Evolutionary conservation across 768 basidiomycete species (phyloP), one percentile per base, ranked within the genome.

Genomic region (Russula olivacea): DNA sequence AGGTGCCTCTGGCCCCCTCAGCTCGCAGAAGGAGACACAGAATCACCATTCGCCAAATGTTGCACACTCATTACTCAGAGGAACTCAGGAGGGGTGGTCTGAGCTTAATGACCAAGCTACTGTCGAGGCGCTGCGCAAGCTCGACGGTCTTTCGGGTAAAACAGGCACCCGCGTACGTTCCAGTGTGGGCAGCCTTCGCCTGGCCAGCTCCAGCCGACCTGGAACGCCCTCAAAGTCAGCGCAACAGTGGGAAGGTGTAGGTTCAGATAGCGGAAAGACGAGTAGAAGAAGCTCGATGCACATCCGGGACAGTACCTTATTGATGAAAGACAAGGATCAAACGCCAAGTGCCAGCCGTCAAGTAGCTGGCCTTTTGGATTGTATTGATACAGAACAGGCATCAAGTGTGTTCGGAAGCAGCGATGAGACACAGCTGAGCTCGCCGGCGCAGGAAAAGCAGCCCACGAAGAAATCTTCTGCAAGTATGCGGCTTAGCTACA

Each of bases 51-150:
- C 85, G 41, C 77, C 87, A 6, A 88, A 81, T 70, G 89, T 93
- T 51, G 91, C 89, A 0, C 91, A 94, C 71, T 92, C 91, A 1
- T 76, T 93, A 58, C 80, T 93, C 28, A 84, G 90, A 67, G 92
- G 92, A 12, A 92, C 89, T 7, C 91, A 93, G 72, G 88, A 92
- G 72, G 92, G 92, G 30, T 93, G 91, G 91, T 87, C 87, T 17
- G 89, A 84, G 64, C 80, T 93, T 69, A 88, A 92, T 69, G 92
- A 95, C 71, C 87, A 91, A 69, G 87, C 88, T 17, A 94, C 96
- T 8, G 90, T 85, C 8, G 94, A 96, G 69, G 92, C 93, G 10
- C 78, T 99, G 40, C 84, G 94, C 59, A 97, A 96, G 75, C 76
- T 99, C 28, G 96, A 99, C 69, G 96, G 96, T 0, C 72, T 97